phyloP scores from a whole-genome alignment of 2,329 filamentous ascomycete species.

The Penicillium verrucosum region DNA sequence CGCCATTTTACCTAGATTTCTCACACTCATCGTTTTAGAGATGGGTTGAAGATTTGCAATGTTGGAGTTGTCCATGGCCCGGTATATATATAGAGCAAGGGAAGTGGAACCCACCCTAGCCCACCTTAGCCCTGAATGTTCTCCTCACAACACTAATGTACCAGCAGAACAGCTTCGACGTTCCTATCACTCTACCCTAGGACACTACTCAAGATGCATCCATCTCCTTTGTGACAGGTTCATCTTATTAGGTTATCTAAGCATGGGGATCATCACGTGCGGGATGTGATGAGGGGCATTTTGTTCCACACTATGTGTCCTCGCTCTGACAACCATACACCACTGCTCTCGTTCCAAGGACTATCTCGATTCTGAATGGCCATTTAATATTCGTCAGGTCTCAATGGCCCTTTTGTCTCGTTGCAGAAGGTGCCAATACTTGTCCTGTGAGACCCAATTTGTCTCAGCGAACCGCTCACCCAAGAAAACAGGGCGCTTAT shows the following conservation, averaged over 20 bases:
- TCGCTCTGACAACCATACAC: constrained; percentile 2
- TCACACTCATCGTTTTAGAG: background rate
- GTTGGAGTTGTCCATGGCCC: background rate
- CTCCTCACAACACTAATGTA: background rate
- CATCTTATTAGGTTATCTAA: constrained; percentile 6
- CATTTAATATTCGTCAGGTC: background rate
- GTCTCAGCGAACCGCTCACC: constrained; percentile 33
- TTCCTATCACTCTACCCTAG: background rate
- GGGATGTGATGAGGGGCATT: constrained; percentile 17
- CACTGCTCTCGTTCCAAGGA: background rate
- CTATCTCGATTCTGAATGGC: constrained; percentile 5
- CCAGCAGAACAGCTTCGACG: background rate
- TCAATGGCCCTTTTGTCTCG: constrained; percentile 4
- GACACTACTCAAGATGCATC: background rate
- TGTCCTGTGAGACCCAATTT: constrained; percentile 19
- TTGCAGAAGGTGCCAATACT: constrained; percentile 9
- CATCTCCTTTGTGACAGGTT: background rate
- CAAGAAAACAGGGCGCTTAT: constrained; percentile 34
- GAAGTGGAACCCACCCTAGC: background rate
- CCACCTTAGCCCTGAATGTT: background rate
- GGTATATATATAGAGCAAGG: background rate
- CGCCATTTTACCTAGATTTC: background rate
- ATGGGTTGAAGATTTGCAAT: background rate
- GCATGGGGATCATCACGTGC: constrained; percentile 15
- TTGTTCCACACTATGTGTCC: constrained; percentile 8